Evolutionary conservation across 768 basidiomycete genomes (phyloP), one percentile per base, ranked within the genome.

Genomic region (Boletellus ananiceps): DNA sequence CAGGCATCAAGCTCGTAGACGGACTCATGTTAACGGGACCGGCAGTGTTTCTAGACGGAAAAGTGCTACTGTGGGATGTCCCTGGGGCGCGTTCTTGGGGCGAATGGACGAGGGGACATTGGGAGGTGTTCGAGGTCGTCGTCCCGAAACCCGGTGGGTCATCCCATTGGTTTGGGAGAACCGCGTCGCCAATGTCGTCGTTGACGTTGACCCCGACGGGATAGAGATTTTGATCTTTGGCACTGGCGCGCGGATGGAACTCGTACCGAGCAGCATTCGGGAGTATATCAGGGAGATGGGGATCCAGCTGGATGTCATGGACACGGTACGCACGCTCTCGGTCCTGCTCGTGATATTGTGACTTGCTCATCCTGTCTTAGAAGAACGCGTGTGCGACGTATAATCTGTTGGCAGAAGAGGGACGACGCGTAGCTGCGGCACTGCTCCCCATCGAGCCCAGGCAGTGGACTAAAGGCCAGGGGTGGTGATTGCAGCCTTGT

Each of bases 381-480:
- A 74, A 90, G 60, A 96, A 94, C 63, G 95, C 94, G 15, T 93
- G 91, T 59, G 86, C 94, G 23, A 97, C 95, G 0, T 99, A 93
- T 68, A 97, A 99, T 66, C 66, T 99, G 19, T 76, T 99, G 40
- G 70, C 86, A 0, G 95, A 99, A 66, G 95, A 99, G 69, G 95
- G 95, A 7, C 76, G 95, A 45, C 83, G 87, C 21, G 91, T 97
- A 12, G 90, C 93, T 35, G 93, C 90, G 13, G 94, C 93, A 2
- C 68, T 96, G n/a, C 73, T 94, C 16, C 93, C 93, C 4, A 56
- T 83, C 15, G 67, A 71, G 7, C 74, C 76, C 37, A 73, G 71
- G 31, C 38, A 66, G n/a, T 87, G 85, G 87, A 65, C 40, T 23
- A 57, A 50, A 67, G 38, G 76, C 37, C 40, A 25, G 25, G 56